Evolutionary conservation across 1,284 basidiomycete species (phyloP), one percentile per base, ranked within the genome.

Genomic region (Spongispora temasekensis): DNA sequence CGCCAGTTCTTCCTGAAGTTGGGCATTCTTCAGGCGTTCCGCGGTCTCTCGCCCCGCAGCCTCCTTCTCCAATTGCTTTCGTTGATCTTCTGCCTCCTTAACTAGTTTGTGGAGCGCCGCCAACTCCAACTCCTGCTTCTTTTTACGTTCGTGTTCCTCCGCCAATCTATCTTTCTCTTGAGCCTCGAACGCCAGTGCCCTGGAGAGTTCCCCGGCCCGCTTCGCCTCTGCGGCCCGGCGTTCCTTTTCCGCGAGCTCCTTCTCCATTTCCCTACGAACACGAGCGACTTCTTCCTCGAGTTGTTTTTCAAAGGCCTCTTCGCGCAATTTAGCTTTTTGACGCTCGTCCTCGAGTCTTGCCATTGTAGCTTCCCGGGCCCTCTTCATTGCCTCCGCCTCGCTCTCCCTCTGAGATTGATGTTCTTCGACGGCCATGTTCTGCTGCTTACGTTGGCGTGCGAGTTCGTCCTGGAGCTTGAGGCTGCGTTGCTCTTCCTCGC

Each of bases 1-100:
- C 19, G 64, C 63, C 5, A 76, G 72, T 46, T 76, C 73, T 56
- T 72, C 74, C 59, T 75, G 72, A 37, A 76, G 54, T 34, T 74
- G 72, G 2, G 55, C 56, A 46, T 61, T 61, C 62, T 61, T 76
- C 52, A 70, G 71, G 42, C 67, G 75, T 58, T 73, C 71, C 19
- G 65, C 28, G 5, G 62, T 56, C 56, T 71, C 71, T 31, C 72
- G 64, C 53, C 75, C 72, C 34, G 64, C 64, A 5, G 65, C 58
- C 48, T 73, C 71, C 8, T 63, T 71, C 42, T 71, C 74, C 12
- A 73, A n/a, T n/a, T 62, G 63, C 59, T 65, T 66, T 57, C 72
- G 68, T 27, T 67, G 62, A 34, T 65, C 69, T 31, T 76, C 74
- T 5, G 73, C 66, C 51, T 76, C 71, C 4, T 62, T 54, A 4